Evolutionary conservation across 164 flowering plant species (phyloP), one percentile per base, ranked within the genome.

Genomic region (Cinnamomum chago): DNA sequence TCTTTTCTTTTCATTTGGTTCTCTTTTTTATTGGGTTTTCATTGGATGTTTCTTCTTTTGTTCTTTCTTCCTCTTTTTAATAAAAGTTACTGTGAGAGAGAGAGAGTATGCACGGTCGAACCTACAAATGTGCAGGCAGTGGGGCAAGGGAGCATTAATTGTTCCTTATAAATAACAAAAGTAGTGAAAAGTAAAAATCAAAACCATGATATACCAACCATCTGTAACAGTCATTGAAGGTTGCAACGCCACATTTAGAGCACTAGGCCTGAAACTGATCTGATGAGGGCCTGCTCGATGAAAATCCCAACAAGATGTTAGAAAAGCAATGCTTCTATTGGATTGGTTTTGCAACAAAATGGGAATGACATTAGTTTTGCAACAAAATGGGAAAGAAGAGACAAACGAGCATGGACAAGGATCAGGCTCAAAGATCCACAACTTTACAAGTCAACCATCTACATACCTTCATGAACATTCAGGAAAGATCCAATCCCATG

Each of bases 401-500:
- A 25, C 23, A 9, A 24, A 52, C 1, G 1, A 52, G 62, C 62
- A 13, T 18, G 17, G 6, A 23, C 11, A 58, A 27, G 17, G 55
- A 55, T 30, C 55, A 27, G 62, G n/a, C 10, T n/a, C 23, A 51
- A 51, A 30, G 60, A 68, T 70, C 58, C 18, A 51, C 17, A 50
- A 25, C 24, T 15, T 15, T 23, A 33, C 50, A 65, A 28, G 20
- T 69, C 64, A 73, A 30, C 18, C 14, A n/a, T 51, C 35, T 50
- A 67, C 80, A 75, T 62, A 86, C 98, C 98, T 88, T 96, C 98
- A 84, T 96, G 99, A 82, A 96, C 99, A 84, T 88, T 89, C 68
- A 96, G 84, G 83, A 84, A 94, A 73, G 97, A 92, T 2, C 99
- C 99, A 75, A 96, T 78, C 68, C 99, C 99, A 80, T 96, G 99